Percentiles rank a stretch among this genome's conserved stretches.
Evolutionary conservation across 768 basidiomycete genomes (phyloP).

Genomic region (Trametes coccinea): DNA sequence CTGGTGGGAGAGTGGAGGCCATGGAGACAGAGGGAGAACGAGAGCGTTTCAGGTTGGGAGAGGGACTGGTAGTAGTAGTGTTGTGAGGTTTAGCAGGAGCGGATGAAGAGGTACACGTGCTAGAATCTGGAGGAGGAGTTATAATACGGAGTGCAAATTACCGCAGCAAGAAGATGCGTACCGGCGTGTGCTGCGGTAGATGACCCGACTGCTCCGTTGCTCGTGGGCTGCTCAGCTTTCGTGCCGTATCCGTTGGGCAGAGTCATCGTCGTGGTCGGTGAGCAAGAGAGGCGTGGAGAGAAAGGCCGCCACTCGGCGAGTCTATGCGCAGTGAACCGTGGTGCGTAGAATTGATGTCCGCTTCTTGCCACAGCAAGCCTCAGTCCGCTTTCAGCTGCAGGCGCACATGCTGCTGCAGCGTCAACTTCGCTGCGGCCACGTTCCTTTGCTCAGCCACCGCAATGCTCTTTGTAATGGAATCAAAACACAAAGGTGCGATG

Average conservation of each 20-base stretch:
- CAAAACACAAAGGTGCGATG: neutral
- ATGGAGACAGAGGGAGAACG: conserved; percentile 30
- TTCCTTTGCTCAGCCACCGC: no score
- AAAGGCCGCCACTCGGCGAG: neutral
- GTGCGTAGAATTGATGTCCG: neutral
- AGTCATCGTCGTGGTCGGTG: conserved; percentile 9
- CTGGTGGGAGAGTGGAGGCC: conserved; percentile 39
- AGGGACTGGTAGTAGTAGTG: conserved; percentile 3
- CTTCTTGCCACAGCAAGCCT: neutral
- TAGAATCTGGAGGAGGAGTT: conserved; percentile 4
- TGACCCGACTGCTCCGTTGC: neutral
- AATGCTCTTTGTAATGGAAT: no score
- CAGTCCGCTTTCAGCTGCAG: neutral
- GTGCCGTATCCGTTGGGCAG: conserved; percentile 4
- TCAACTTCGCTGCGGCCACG: neutral
- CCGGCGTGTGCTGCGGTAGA: conserved; percentile 18
- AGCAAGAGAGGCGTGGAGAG: neutral
- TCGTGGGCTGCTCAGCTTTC: neutral
- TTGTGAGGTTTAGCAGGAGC: conserved; percentile 22
- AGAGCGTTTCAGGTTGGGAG: conserved; percentile 39
- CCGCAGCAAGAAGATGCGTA: conserved; percentile 7
- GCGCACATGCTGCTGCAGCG: neutral
- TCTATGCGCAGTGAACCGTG: neutral
- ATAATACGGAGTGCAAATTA: conserved; percentile 8
- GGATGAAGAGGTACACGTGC: conserved; percentile 29